A percentile compares a stretch with the other conserved stretches of the same genome.
Conservation (phyloP, 495 filamentous ascomycete species). For the Aspergillus homomorphus region DNA sequence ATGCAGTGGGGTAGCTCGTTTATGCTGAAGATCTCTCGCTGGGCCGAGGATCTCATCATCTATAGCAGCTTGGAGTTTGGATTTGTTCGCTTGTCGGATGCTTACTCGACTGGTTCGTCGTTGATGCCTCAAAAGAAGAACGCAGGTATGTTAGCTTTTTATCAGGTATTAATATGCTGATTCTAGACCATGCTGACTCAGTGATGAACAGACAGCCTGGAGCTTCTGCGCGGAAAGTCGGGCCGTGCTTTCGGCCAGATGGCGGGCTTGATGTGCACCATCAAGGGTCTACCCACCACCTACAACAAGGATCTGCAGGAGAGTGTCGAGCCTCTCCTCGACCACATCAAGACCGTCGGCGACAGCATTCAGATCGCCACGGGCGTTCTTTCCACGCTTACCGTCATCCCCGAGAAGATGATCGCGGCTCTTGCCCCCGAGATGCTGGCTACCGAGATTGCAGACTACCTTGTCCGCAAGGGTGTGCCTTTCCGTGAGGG, state of each 20-base stretch:
- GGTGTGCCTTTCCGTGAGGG: constrained; percentile 76
- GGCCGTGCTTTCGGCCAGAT: constrained; percentile 85
- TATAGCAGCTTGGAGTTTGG: constrained; percentile 81
- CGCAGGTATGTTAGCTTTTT: constrained; percentile 26
- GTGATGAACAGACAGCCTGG: constrained; percentile 69
- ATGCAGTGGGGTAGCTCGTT: constrained; percentile 86
- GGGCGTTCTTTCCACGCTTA: constrained; percentile 66
- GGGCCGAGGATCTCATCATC: constrained; percentile 87
- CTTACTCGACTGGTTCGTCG: constrained; percentile 78
- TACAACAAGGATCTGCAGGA: constrained; percentile 98
- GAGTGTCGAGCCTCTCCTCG: constrained; percentile 81
- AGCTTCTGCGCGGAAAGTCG: constrained; percentile 83
- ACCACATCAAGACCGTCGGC: constrained; percentile 80
- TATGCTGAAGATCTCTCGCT: constrained; percentile 84
- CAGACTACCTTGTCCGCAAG: constrained; percentile 89
- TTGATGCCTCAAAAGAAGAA: constrained; percentile 91
- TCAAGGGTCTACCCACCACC: constrained; percentile 84
- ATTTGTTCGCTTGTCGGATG: constrained; percentile 79
- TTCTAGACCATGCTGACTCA: not conserved
- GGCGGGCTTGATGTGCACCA: constrained; percentile 81
- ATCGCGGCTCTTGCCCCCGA: constrained; percentile 66
- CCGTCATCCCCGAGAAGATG: constrained; percentile 72
- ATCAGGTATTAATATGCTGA: not conserved
- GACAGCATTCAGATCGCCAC: constrained; percentile 87
- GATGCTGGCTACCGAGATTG: constrained; percentile 80